Percentiles rank a stretch among this genome's conserved stretches.
phyloP scores from a whole-genome alignment of 768 basidiomycete genomes.

The Kwoniella sp. region DNA sequence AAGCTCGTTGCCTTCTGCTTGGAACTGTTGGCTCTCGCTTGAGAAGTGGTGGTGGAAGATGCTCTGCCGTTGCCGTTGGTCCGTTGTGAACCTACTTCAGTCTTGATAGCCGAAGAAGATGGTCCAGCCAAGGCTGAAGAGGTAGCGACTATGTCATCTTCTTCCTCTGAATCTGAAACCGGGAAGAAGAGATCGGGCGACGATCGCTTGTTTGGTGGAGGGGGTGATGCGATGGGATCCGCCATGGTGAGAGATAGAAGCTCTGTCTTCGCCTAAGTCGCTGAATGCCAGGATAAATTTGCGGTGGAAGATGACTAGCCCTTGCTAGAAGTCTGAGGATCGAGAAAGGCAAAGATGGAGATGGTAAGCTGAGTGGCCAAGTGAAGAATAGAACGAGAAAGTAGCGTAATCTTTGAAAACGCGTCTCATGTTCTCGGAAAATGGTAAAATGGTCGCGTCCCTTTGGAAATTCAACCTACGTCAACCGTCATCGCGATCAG shows the following conservation, averaged over 20 bases:
- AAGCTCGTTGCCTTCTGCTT: background rate
- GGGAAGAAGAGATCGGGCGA: constrained; percentile 52
- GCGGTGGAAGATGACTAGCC: too few species aligned
- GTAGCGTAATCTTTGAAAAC: background rate
- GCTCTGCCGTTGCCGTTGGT: background rate
- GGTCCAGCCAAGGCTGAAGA: constrained; percentile 14
- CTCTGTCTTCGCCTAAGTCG: too few species aligned
- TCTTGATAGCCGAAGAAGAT: constrained; percentile 18
- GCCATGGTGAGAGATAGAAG: constrained; percentile 1
- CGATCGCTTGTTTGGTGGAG: constrained; percentile 17
- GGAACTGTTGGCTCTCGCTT: background rate
- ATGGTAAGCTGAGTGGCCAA: constrained; percentile 1
- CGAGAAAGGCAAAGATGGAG: too few species aligned
- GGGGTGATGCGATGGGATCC: background rate
- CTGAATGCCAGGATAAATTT: too few species aligned
- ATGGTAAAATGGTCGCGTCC: constrained; percentile 9
- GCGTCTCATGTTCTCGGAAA: constrained; percentile 11
- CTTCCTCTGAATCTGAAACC: constrained; percentile 42
- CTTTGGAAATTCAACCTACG: background rate
- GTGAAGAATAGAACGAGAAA: background rate
- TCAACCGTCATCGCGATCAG: constrained; percentile 10
- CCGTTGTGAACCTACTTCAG: background rate
- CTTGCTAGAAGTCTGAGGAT: too few species aligned
- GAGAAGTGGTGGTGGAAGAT: background rate
- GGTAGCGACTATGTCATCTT: constrained; percentile 19